Evolutionary conservation across 2,329 filamentous ascomycete species (phyloP).

Genomic region (Arthrobotrys conoides): DNA sequence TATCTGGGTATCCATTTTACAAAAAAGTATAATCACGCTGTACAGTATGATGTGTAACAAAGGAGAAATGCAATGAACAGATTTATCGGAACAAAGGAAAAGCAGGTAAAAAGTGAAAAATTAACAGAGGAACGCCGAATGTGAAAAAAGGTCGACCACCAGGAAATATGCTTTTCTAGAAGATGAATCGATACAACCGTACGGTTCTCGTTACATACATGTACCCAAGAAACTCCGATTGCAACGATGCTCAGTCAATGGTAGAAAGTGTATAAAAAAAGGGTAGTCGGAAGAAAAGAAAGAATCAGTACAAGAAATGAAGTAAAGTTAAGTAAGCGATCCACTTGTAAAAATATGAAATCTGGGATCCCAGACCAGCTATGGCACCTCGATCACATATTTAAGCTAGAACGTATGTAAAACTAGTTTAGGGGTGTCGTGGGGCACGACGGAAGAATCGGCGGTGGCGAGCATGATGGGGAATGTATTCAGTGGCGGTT

Average conservation of each 20-base stretch:
- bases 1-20: conserved; percentile 31
- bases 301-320: conserved; percentile 54
- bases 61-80: conserved; percentile 9
- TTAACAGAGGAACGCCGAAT: conserved; percentile 29
- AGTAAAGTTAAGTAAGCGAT: conserved; percentile 20
- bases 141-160: conserved; percentile 6
- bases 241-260: conserved; percentile 12
- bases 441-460: conserved; percentile 40
- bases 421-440: conserved; percentile 30
- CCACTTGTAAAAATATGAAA: conserved; percentile 4
- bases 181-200: conserved; percentile 34
- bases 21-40: conserved; percentile 32
- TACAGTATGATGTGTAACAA: conserved; percentile 27
- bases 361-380: conserved; percentile 30
- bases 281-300: conserved; percentile 26
- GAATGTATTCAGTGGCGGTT: conserved; percentile 47
- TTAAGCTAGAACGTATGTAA: conserved; percentile 20
- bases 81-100: conserved; percentile 21
- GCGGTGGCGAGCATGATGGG: conserved; percentile 39
- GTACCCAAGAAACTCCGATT: conserved; percentile 28
- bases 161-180: conserved; percentile 26
- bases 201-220: conserved; percentile 39
- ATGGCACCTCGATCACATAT: conserved; percentile 36
- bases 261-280: conserved; percentile 22
- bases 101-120: background rate